Percentiles rank a stretch among this genome's conserved stretches.
These are phyloP conservation scores for Lithospermum erythrorhizon DNA, from an alignment of 257 asterid genomes.

Conservation along the genomic window DNA sequence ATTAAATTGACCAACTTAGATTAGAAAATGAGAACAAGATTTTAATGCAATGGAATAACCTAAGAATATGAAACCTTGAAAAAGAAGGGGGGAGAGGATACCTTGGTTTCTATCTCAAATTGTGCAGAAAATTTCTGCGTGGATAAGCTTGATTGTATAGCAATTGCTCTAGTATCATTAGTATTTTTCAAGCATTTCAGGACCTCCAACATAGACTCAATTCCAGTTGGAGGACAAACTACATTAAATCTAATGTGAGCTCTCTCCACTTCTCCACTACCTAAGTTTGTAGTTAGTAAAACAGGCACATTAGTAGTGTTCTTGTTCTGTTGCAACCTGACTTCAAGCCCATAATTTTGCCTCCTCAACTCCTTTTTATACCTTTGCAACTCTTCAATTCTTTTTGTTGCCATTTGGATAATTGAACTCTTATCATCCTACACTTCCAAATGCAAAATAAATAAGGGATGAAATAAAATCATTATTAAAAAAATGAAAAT, in stretches of 20 bases:
- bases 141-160: constrained; percentile 21
- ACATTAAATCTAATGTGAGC: constrained; percentile 28
- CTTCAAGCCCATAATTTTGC: constrained; percentile 19
- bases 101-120: constrained; percentile 27
- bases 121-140: constrained; percentile 21
- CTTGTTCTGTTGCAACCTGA: neutral
- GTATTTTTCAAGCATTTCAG: constrained; percentile 23
- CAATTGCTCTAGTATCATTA: constrained; percentile 12
- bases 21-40: no score
- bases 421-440: constrained; percentile 43
- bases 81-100: neutral
- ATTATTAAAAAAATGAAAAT: no score
- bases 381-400: constrained; percentile 21
- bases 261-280: constrained; percentile 10
- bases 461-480: no score
- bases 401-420: constrained; percentile 29
- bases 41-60: no score
- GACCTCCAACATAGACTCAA: constrained; percentile 39
- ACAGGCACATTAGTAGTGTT: neutral
- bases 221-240: constrained; percentile 31
- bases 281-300: neutral
- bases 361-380: constrained; percentile 14
- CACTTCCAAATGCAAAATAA: neutral
- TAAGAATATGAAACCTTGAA: neutral
- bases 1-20: no score